A percentile compares a stretch with the other conserved stretches of the same genome.
Evolutionary conservation across 805 yeast genomes (phyloP).

Genomic region (Hanseniaspora thailandica): DNA sequence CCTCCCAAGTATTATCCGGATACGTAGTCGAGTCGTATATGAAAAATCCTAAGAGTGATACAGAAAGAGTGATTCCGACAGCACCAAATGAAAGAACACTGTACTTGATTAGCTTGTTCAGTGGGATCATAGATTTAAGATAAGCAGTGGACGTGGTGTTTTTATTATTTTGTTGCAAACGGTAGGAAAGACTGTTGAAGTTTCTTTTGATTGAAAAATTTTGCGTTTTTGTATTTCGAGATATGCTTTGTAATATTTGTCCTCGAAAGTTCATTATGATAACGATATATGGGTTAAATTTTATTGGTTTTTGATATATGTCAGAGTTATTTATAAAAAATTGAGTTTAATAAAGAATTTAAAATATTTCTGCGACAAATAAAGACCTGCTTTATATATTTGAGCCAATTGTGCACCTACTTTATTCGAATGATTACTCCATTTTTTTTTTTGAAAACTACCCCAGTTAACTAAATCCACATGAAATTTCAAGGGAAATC

Average conservation of each 20-base stretch:
- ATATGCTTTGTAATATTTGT: not conserved
- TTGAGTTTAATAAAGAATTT: not conserved
- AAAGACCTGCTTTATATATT: not conserved
- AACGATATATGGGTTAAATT: not conserved
- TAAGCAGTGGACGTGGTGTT: conserved; percentile 19
- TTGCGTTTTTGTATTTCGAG: not conserved
- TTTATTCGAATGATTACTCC: too few species aligned
- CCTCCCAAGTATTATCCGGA: conserved; percentile 32
- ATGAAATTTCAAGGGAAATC: not conserved
- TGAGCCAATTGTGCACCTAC: not conserved
- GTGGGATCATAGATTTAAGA: conserved; percentile 26
- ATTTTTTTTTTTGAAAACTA: too few species aligned
- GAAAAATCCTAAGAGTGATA: conserved; percentile 41
- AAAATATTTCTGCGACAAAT: not conserved
- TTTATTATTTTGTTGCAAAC: conserved; percentile 16
- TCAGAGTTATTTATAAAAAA: too few species aligned
- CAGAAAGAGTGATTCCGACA: conserved; percentile 34
- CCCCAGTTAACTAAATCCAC: not conserved
- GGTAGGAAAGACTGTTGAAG: not conserved
- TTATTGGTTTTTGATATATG: not conserved
- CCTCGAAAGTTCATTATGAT: not conserved
- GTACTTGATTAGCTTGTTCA: conserved; percentile 25
- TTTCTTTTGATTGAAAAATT: not conserved
- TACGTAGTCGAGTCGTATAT: conserved; percentile 60
- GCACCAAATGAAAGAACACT: conserved; percentile 32